Base-by-base conservation (phyloP, 176 grass and related monocot species). In the Zea mays region DNA sequence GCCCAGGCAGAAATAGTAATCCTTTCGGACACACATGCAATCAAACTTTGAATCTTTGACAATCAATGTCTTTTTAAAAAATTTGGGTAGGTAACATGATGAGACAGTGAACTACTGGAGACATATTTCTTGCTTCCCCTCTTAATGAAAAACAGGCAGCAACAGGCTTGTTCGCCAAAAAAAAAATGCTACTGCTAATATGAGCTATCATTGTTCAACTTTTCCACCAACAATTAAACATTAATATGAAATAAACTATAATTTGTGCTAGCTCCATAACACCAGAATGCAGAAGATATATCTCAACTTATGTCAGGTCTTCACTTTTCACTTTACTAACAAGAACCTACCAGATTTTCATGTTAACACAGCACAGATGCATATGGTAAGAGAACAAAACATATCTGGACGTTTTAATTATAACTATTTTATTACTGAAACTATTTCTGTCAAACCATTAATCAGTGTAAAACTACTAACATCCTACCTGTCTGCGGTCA, bases 401-500 rank as follows among this genome's bases (percentile, higher is more conserved):
- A 67, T 16, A 78, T 60, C 8, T 61, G 3, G 35, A 60, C 10
- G 50, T 66, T 12, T 66, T 34, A 75, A 4, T n/a, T 65, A 37
- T 17, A 70, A 68, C 40, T 9, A 11, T 75, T 54, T 67, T 83
- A 76, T 19, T 49, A 37, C n/a, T 40, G 59, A 33, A 12, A 66
- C 43, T 44, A 78, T 44, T 12, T 69, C 58, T 65, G 0, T 40
- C 27, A 73, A 55, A 80, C 68, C 20, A 72, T 46, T 48, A 40
- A 20, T 66, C 13, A 80, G 35, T 10, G 64, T 39, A 71, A 58
- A 67, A 19, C 78, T 46, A 7, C 35, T 72, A 80, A 56, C 39
- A 66, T n/a, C 62, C 34, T 85, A 90, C 95, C 87, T 98, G 87
- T 85, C 74, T 88, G 47, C 91, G 89, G 58, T 98, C 91, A 92